A percentile compares a stretch with the other conserved stretches of the same genome.
Conservation (phyloP, 1,284 basidiomycete genomes). For the Ceratobasidium sp. region DNA sequence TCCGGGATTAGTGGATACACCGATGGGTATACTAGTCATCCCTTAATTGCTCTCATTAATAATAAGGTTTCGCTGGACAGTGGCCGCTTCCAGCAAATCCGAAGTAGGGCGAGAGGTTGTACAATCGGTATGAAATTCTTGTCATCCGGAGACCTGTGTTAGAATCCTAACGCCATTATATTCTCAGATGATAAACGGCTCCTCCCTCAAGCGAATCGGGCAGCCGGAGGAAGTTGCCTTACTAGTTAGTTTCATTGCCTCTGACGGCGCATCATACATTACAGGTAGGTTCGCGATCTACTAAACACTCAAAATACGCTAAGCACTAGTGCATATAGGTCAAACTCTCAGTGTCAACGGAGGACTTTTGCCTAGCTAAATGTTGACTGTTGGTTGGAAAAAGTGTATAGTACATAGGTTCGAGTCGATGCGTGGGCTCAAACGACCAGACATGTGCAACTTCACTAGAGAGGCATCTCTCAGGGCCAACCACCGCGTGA, state of each 20-base stretch:
- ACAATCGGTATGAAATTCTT: neutral
- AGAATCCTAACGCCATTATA: too few species aligned
- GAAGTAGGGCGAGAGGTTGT: neutral
- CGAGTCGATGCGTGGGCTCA: too few species aligned
- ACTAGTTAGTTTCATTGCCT: constrained; percentile 50
- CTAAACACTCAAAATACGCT: too few species aligned
- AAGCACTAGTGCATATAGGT: too few species aligned
- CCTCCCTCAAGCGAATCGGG: constrained; percentile 47
- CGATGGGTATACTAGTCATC: constrained; percentile 27
- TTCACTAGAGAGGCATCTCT: too few species aligned
- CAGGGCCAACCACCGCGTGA: too few species aligned
- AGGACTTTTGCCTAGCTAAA: too few species aligned
- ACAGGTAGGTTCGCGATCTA: constrained; percentile 46
- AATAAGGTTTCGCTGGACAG: neutral
- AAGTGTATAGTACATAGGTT: too few species aligned
- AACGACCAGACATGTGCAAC: too few species aligned
- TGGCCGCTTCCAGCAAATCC: neutral
- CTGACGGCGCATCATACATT: constrained; percentile 51
- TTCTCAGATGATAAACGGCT: neutral
- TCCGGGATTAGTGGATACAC: constrained; percentile 47
- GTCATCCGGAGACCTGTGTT: neutral
- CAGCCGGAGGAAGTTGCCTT: constrained; percentile 44
- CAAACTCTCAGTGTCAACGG: too few species aligned
- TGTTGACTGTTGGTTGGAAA: too few species aligned
- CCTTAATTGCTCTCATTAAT: neutral